phyloP scores from a whole-genome alignment of 177 flowering plant genomes.

The Vitis hybrid region DNA sequence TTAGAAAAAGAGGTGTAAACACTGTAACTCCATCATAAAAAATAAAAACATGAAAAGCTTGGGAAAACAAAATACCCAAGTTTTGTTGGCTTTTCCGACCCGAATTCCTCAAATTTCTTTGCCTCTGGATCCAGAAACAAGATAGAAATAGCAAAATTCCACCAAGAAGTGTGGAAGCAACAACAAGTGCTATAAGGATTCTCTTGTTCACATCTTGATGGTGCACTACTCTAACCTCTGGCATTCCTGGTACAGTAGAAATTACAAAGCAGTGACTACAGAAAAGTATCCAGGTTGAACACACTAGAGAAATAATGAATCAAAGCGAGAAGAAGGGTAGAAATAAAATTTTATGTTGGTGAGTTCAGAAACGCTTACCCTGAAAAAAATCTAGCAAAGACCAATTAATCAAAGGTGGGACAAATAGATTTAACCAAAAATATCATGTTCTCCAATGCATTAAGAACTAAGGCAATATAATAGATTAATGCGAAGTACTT shows the following conservation, averaged over 20 bases:
- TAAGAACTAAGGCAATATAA: no score
- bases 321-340: background rate
- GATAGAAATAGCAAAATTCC: slow-evolving; percentile 38
- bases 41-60: slow-evolving; percentile 2
- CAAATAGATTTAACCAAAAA: no score
- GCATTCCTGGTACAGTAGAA: slow-evolving; percentile 25
- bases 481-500: no score
- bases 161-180: slow-evolving; percentile 51
- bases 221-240: slow-evolving; percentile 21
- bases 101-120: slow-evolving; percentile 30
- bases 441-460: no score
- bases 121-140: slow-evolving; percentile 47
- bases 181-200: slow-evolving; percentile 54
- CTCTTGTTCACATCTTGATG: slow-evolving; percentile 49
- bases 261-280: background rate
- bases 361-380: no score
- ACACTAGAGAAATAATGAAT: background rate
- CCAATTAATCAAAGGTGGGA: no score
- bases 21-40: background rate
- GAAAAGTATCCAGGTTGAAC: background rate
- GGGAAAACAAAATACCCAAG: slow-evolving; percentile 40
- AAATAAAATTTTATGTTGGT: background rate
- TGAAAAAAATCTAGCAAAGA: no score
- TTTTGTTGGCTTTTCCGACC: slow-evolving; percentile 30
- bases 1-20: background rate